Conservation (phyloP, 768 basidiomycete species). For the Terana coerulea region DNA sequence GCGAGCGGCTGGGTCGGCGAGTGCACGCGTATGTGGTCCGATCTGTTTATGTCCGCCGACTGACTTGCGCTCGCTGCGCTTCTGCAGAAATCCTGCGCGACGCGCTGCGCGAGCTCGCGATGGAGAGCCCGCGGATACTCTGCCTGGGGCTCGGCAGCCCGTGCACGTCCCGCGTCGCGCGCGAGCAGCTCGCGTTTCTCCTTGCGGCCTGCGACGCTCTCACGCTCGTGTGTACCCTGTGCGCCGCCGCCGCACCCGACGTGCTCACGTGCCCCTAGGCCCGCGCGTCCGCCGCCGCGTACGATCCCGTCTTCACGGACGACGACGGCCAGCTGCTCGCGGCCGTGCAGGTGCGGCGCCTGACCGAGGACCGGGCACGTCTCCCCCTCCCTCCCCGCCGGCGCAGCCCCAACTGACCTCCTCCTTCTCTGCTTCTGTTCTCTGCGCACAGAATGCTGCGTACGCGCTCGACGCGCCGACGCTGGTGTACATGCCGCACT, state of each 20-base stretch:
- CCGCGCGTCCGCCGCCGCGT: constrained; percentile 45
- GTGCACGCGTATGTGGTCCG: constrained; percentile 57
- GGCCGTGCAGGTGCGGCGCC: constrained; percentile 30
- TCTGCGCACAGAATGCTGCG: constrained; percentile 29
- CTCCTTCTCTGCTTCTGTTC: background rate
- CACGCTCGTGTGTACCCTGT: constrained; percentile 52
- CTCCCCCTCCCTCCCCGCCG: no score
- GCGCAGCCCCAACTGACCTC: constrained; percentile 11
- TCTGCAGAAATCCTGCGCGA: constrained; percentile 22
- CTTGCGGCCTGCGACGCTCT: constrained; percentile 48
- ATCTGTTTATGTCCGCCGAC: constrained; percentile 8
- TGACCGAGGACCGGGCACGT: constrained; percentile 51
- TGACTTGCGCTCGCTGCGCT: constrained; percentile 9
- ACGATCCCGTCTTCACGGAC: constrained; percentile 72
- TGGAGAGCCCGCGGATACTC: constrained; percentile 35
- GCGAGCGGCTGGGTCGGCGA: constrained; percentile 50
- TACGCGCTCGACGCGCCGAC: constrained; percentile 41
- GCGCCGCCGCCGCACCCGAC: constrained; percentile 14
- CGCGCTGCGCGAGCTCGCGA: constrained; percentile 17
- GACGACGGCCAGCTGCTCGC: constrained; percentile 52
- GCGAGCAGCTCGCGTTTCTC: constrained; percentile 68
- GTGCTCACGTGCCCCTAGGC: constrained; percentile 35
- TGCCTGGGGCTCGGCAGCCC: constrained; percentile 79
- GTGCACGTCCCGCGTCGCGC: constrained; percentile 53
- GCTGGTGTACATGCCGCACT: constrained; percentile 77